phyloP scores from a whole-genome alignment of 495 filamentous ascomycete species.

The Hypoxylon lenormandii region DNA sequence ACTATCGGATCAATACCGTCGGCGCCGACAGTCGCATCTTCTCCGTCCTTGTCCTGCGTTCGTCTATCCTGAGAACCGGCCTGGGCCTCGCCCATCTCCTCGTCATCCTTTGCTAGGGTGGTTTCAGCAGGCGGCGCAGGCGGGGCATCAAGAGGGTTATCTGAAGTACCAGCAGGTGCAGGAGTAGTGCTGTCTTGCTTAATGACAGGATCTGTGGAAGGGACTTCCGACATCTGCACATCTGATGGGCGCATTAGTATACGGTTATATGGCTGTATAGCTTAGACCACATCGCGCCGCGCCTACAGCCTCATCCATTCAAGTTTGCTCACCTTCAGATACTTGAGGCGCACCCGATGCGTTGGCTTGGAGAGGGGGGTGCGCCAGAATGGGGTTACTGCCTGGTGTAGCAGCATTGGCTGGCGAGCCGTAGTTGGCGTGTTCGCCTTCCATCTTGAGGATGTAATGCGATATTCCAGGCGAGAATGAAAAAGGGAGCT shows the following conservation, averaged over 20 bases:
- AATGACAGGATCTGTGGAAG: constrained; percentile 57
- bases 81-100: constrained; percentile 84
- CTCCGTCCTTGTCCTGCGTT: constrained; percentile 55
- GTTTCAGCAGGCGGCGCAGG: constrained; percentile 77
- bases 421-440: constrained; percentile 66
- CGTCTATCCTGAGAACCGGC: constrained; percentile 65
- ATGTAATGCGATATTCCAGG: constrained; percentile 18
- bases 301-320: background rate
- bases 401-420: constrained; percentile 64
- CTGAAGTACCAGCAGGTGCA: constrained; percentile 70
- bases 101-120: constrained; percentile 73
- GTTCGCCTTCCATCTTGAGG: constrained; percentile 65
- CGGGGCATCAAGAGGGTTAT: constrained; percentile 88
- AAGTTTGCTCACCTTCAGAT: constrained; percentile 51
- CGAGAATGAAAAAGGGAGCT: constrained; percentile 23
- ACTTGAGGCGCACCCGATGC: constrained; percentile 40
- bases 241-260: constrained; percentile 56
- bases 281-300: background rate
- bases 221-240: constrained; percentile 67
- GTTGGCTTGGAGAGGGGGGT: constrained; percentile 62
- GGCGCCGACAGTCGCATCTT: constrained; percentile 58
- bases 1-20: constrained; percentile 56
- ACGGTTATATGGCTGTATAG: background rate
- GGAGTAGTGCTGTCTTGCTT: constrained; percentile 66
- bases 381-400: constrained; percentile 64